Percentiles rank a stretch among this genome's conserved stretches.
Conservation (phyloP, 176 grass and related monocot species). For the Aegilops speltoides region DNA sequence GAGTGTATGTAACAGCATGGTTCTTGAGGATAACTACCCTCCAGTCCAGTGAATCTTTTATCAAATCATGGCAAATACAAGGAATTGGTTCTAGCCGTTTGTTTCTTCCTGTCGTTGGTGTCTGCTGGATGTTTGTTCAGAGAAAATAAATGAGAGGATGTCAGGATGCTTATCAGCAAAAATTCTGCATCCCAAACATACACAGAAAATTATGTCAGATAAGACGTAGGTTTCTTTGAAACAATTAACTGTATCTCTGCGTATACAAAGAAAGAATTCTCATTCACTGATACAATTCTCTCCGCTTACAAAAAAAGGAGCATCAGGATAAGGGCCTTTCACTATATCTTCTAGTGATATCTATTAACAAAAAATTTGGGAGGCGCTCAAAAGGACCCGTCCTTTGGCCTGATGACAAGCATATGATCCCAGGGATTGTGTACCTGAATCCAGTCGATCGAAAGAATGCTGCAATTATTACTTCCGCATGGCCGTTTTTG, state of each 20-base stretch:
- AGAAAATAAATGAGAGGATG: too few relatives aligned
- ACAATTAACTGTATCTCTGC: slow-evolving; percentile 14
- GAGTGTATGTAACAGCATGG: too few relatives aligned
- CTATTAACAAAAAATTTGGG: slow-evolving; percentile 29
- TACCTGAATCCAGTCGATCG: slow-evolving; percentile 9
- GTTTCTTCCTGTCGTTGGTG: too few relatives aligned
- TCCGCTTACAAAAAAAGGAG: slow-evolving; percentile 41
- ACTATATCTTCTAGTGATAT: slow-evolving; percentile 41
- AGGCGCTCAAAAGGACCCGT: slow-evolving; percentile 27
- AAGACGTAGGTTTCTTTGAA: neutral
- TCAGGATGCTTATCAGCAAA: too few relatives aligned
- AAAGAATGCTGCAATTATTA: slow-evolving; percentile 48
- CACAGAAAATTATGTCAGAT: neutral
- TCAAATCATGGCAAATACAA: too few relatives aligned
- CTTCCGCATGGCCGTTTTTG: slow-evolving; percentile 29
- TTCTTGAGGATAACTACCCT: too few relatives aligned
- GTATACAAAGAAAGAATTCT: slow-evolving; percentile 12
- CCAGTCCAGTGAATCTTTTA: too few relatives aligned
- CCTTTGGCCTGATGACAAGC: slow-evolving; percentile 22
- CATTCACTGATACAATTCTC: neutral
- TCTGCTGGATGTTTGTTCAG: too few relatives aligned
- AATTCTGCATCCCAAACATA: neutral
- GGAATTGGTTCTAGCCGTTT: too few relatives aligned
- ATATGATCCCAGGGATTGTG: neutral
- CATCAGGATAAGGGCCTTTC: slow-evolving; percentile 10